Conservation (phyloP, 192 early-diverging fungal species). For the Nowakowskiella sp. region DNA sequence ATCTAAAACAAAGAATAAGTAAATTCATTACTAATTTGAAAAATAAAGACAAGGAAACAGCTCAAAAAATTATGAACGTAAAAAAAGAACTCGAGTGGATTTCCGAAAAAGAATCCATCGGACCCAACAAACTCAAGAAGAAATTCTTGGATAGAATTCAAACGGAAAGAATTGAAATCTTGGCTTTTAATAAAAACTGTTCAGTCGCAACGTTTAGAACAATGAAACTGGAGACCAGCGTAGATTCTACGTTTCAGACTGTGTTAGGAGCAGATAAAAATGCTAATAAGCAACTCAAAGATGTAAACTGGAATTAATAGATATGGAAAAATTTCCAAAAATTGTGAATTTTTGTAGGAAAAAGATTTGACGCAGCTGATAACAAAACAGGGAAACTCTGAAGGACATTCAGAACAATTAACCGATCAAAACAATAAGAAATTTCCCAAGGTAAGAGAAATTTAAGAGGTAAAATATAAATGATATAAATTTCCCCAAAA, state of each 20-base stretch:
- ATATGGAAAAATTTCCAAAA: not conserved
- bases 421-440: not conserved
- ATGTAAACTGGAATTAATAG: not conserved
- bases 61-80: slow-evolving; percentile 32
- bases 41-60: slow-evolving; percentile 33
- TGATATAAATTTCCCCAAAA: not conserved
- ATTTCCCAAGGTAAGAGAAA: not conserved
- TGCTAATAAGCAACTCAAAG: not conserved
- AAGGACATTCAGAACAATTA: slow-evolving; percentile 6
- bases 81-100: slow-evolving; percentile 51
- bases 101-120: slow-evolving; percentile 45
- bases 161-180: slow-evolving; percentile 37
- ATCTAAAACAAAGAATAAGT: no score
- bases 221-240: slow-evolving; percentile 25
- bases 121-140: slow-evolving; percentile 44
- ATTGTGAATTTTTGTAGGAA: no score
- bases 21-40: no score
- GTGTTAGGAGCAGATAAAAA: slow-evolving; percentile 13
- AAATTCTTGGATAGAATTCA: slow-evolving; percentile 46
- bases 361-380: not conserved
- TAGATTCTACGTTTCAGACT: slow-evolving; percentile 24
- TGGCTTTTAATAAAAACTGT: slow-evolving; percentile 25
- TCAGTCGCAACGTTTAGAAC: slow-evolving; percentile 48
- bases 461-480: not conserved
- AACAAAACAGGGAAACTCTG: not conserved